Evolutionary conservation across 306 rosid species (phyloP).

Genomic region (Trifolium pratense): DNA sequence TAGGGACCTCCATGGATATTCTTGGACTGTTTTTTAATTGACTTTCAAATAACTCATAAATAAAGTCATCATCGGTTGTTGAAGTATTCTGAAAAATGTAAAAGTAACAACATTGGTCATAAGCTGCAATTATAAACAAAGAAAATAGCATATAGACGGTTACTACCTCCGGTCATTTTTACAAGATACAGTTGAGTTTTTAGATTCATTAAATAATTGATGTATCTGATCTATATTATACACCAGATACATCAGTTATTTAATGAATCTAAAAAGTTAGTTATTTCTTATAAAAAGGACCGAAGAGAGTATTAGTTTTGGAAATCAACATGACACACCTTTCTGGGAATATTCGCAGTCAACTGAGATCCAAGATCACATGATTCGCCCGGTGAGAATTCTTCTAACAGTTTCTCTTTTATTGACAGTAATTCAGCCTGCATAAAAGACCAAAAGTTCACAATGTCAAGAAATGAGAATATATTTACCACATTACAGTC

Average conservation of each 20-base stretch:
- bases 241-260: too few relatives aligned
- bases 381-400: slow-evolving; percentile 67
- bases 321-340: slow-evolving; percentile 51
- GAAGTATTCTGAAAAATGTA: slow-evolving; percentile 56
- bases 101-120: slow-evolving; percentile 37
- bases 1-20: slow-evolving; percentile 50
- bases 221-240: too few relatives aligned
- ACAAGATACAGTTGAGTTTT: too few relatives aligned
- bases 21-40: slow-evolving; percentile 52
- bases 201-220: too few relatives aligned
- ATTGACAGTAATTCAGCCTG: slow-evolving; percentile 67
- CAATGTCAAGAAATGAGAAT: not conserved
- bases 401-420: slow-evolving; percentile 64
- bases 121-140: slow-evolving; percentile 25
- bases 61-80: slow-evolving; percentile 61
- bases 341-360: slow-evolving; percentile 45
- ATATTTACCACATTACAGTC: slow-evolving; percentile 4
- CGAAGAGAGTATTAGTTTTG: too few relatives aligned
- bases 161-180: not conserved
- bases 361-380: slow-evolving; percentile 71
- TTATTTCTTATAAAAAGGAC: too few relatives aligned
- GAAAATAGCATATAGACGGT: slow-evolving; percentile 3
- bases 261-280: too few relatives aligned
- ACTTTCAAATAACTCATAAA: slow-evolving; percentile 60
- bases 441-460: slow-evolving; percentile 36